A percentile compares a stretch with the other conserved stretches of the same genome.
phyloP scores from a whole-genome alignment of 257 asterid genomes.

The Gentiana dahurica region DNA sequence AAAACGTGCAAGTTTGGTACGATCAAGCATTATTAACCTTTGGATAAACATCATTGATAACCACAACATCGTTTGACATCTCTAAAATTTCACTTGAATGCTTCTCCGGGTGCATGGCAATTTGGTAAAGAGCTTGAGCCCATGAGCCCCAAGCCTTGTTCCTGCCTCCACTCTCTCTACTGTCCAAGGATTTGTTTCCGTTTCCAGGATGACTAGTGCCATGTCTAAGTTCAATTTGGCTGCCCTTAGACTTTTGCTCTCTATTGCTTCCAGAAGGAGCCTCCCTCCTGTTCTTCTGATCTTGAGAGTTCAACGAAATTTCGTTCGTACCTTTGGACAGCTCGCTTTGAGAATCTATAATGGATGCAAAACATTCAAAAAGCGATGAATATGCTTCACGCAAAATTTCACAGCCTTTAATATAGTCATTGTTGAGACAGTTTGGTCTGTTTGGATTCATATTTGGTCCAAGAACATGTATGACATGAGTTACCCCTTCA shows the following conservation, averaged over 20 bases:
- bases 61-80: conserved; percentile 51
- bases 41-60: conserved; percentile 79
- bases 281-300: conserved; percentile 47
- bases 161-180: conserved; percentile 14
- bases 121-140: conserved; percentile 59
- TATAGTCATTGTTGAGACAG: conserved; percentile 62
- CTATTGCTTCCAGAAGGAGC: conserved; percentile 25
- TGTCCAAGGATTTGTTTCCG: conserved; percentile 8
- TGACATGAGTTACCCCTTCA: conserved; percentile 82
- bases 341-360: conserved; percentile 20
- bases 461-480: conserved; percentile 96
- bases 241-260: conserved; percentile 41
- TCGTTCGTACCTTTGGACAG: conserved; percentile 8
- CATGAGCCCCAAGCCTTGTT: conserved; percentile 50
- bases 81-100: conserved; percentile 43
- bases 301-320: conserved; percentile 13
- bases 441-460: conserved; percentile 89
- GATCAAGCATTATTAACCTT: conserved; percentile 37
- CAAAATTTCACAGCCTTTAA: conserved; percentile 61
- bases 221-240: conserved; percentile 22
- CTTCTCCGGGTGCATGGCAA: conserved; percentile 69
- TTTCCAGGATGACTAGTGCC: conserved; percentile 15
- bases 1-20: no score
- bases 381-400: conserved; percentile 77
- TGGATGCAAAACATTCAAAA: conserved; percentile 65